Conservation (phyloP, 805 yeast genomes). For the Kluyveromyces nonfermentans region DNA sequence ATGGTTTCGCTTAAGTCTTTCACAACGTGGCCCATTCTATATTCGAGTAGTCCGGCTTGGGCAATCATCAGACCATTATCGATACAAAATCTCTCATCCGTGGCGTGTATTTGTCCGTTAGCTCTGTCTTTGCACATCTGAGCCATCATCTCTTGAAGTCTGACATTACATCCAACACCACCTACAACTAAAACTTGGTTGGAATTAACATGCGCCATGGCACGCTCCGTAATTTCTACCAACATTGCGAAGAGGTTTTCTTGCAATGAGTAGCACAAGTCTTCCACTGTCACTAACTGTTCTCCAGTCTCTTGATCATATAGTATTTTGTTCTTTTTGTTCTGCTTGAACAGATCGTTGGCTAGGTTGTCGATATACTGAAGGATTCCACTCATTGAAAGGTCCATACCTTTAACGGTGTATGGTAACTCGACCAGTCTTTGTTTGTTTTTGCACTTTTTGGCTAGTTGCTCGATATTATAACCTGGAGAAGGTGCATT, state of each 20-base stretch:
- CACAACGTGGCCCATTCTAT: slow-evolving; percentile 64
- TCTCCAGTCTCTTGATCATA: slow-evolving; percentile 33
- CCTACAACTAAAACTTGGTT: slow-evolving; percentile 91
- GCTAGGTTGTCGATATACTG: slow-evolving; percentile 80
- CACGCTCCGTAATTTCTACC: slow-evolving; percentile 95
- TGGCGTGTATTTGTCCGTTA: slow-evolving; percentile 82
- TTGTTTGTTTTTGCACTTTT: slow-evolving; percentile 40
- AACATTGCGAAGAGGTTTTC: slow-evolving; percentile 92
- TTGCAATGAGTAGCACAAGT: slow-evolving; percentile 85
- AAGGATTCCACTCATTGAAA: slow-evolving; percentile 91
- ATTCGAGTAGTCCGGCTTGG: slow-evolving; percentile 87
- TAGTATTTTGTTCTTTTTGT: slow-evolving; percentile 32
- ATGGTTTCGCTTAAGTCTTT: slow-evolving; percentile 57
- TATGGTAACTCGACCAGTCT: slow-evolving; percentile 71
- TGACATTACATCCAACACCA: slow-evolving; percentile 93
- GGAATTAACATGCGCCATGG: slow-evolving; percentile 94
- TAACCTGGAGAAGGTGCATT: slow-evolving; percentile 97
- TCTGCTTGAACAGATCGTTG: slow-evolving; percentile 45
- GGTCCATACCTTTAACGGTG: slow-evolving; percentile 97
- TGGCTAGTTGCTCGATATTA: slow-evolving; percentile 91
- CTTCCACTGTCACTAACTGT: slow-evolving; percentile 63
- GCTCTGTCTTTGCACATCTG: slow-evolving; percentile 78
- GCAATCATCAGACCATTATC: slow-evolving; percentile 99
- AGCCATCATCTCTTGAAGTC: slow-evolving; percentile 96
- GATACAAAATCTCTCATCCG: slow-evolving; percentile 94